Base-by-base conservation (phyloP, 371 early-diverging fungal genomes). In the Basidiobolus meristosporus region DNA sequence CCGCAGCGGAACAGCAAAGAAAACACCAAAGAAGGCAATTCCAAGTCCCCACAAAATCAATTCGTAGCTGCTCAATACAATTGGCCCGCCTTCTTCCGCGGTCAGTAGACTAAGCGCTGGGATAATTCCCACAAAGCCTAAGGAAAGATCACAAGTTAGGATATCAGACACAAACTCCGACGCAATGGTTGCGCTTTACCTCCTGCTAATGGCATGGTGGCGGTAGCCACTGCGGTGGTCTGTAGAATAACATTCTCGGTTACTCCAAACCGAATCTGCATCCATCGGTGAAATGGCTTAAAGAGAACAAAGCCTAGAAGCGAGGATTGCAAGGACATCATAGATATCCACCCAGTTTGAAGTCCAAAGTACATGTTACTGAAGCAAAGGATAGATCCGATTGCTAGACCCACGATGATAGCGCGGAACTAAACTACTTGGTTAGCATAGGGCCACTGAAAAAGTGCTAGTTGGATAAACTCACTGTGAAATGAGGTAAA, bases 261-360 rank as follows among this genome's bases (percentile, higher is more conserved):
- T 1, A 79, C 75, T 0, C 75, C 70, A 52, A 82, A 84, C 11
- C 65, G 65, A 7, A 53, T 43, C 2, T 47, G 39, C 4, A 76
- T 53, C 21, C 54, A 52, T 2, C 46, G 56, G 42, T 68, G 65
- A 28, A 67, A 50, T 1, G 70, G 63, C 38, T 76, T 75, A 52
- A 82, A 79, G 16, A 82, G 56, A 11, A 77, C 80, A 48, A 72
- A 84, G 0, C 80, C 82, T 0, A 84, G 57, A 4, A 84, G 54
- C 0, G 82, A 79, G 11, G 82, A 72, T 48, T 82, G 85, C n/a
- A 84, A 56, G 3, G 79, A 77, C 82, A 82, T 82, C 85, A 84
- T 82, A 22, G 70, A 68, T 38, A 84, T 82, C 85, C 85, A 84
- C 0, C 85, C 85, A 32, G 81, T 79, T 42, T 84, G 85, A 14